These are phyloP conservation scores for Dryas alaskensis DNA, from an alignment of 306 rosid species.

Conservation along the genomic window DNA sequence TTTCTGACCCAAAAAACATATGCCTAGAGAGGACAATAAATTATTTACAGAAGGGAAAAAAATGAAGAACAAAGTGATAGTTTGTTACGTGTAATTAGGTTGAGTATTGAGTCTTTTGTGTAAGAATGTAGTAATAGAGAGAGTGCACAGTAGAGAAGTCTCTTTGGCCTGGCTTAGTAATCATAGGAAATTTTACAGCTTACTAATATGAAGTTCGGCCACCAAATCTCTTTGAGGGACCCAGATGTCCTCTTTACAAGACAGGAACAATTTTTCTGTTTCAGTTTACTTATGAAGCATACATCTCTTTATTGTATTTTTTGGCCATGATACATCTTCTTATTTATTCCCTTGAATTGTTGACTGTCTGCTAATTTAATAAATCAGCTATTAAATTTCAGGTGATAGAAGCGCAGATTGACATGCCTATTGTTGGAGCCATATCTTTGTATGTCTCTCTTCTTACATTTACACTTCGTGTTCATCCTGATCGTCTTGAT, in stretches of 20 bases:
- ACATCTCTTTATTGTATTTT: not conserved
- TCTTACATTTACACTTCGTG: slow-evolving; percentile 53
- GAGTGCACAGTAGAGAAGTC: not conserved
- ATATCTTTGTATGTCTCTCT: slow-evolving; percentile 46
- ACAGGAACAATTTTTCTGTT: not conserved
- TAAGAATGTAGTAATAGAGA: not conserved
- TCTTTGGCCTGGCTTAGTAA: not conserved
- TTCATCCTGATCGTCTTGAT: slow-evolving; percentile 53
- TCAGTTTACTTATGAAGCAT: not conserved
- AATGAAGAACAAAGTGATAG: not conserved
- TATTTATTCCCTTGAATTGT: not conserved
- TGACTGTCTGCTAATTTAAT: not conserved
- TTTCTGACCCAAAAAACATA: not conserved
- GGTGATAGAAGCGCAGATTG: slow-evolving; percentile 52
- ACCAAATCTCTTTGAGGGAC: not conserved
- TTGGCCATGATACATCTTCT: not conserved
- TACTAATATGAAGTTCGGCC: not conserved
- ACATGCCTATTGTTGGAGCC: slow-evolving; percentile 52
- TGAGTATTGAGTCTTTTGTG: too few relatives aligned
- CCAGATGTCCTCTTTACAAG: not conserved
- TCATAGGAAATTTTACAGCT: not conserved
- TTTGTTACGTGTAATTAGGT: not conserved
- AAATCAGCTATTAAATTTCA: slow-evolving; percentile 11
- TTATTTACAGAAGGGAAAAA: not conserved
- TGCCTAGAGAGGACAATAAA: not conserved